Conservation (phyloP, 179 eudicot species). For the Vitellaria paradoxa region DNA sequence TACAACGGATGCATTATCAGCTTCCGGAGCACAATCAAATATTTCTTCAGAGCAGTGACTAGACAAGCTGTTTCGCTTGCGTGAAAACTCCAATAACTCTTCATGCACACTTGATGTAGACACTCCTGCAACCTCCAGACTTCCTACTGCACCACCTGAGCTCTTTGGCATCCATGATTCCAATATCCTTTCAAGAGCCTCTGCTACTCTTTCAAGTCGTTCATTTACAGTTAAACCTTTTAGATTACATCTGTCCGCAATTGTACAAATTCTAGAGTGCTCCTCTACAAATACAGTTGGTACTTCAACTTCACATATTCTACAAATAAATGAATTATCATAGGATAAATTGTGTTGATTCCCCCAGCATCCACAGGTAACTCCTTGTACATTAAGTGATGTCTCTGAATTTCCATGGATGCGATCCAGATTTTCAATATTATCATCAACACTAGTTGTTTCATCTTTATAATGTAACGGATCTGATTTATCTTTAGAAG, state of each 20-base stretch:
- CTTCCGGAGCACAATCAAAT: slow-evolving; percentile 52
- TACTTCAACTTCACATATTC: slow-evolving; percentile 98
- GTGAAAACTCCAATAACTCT: slow-evolving; percentile 47
- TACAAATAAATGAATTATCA: slow-evolving; percentile 83
- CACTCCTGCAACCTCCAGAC: slow-evolving; percentile 46
- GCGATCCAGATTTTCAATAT: slow-evolving; percentile 27
- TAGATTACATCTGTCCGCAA: slow-evolving; percentile 95
- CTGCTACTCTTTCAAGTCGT: slow-evolving; percentile 87
- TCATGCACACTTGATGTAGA: slow-evolving; percentile 50
- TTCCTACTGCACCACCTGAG: slow-evolving; percentile 46
- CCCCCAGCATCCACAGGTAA: slow-evolving; percentile 63
- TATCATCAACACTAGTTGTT: slow-evolving; percentile 17
- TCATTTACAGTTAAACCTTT: slow-evolving; percentile 83
- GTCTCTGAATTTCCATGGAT: slow-evolving; percentile 41
- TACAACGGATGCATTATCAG: slow-evolving; percentile 41
- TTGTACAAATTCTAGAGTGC: slow-evolving; percentile 95
- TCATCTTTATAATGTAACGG: slow-evolving; percentile 40
- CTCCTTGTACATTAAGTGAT: slow-evolving; percentile 37
- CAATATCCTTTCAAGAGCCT: slow-evolving; percentile 81
- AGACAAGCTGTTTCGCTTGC: slow-evolving; percentile 41
- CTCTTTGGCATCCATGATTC: slow-evolving; percentile 75
- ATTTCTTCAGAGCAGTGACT: slow-evolving; percentile 51
- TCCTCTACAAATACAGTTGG: slow-evolving; percentile 94
- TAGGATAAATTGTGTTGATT: slow-evolving; percentile 60
- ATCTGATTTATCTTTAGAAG: slow-evolving; percentile 49